Base-by-base conservation (phyloP, 2,329 filamentous ascomycete genomes). In the Xylaria sp. region DNA sequence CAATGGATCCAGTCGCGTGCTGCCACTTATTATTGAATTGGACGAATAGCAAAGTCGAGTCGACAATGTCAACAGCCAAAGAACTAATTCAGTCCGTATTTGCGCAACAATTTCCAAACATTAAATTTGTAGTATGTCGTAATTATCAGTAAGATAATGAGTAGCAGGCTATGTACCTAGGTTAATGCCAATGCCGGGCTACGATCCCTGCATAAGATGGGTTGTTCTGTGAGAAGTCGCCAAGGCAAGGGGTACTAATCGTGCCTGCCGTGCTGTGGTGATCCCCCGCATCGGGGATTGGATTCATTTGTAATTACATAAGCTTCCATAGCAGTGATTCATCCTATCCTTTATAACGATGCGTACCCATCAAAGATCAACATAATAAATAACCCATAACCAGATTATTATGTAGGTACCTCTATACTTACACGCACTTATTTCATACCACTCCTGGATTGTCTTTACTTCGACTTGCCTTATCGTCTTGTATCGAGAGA, bases 1-100 rank as follows among this genome's bases (percentile, higher is more conserved):
- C 36, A 42, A 60, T 58, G 57, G 59, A 61, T 28, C 64, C 57
- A 38, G 57, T 70, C 65, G 59, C 65, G 65, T 69, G 62, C 36
- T n/a, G 7, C n/a, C 48, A 17, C 13, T 59, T 42, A 28, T 28
- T 33, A 40, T 58, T 28, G 57, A 48, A 60, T 63, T 23, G 33
- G 42, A 15, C 58, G 23, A 63, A 48, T 51, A 3, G 42, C 56
- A n/a, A 33, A 53, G 26, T n/a, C 49, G 49, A 33, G 15, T 5
- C 26, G 49, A n/a, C 26, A 6, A 53, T 33, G 15, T 53, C 49
- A 53, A 33, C 17, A 17, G 49, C 28, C 10, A 6, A 31, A 28
- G 7, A 26, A 49, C 17, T 1, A 6, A 28, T 28, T 23, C 3
- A 11, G 46, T 13, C 13, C 10, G 20, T 23, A 13, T 23, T 13